Evolutionary conservation across 2,329 filamentous ascomycete species (phyloP), one percentile per base, ranked within the genome.

Genomic region (Hymenotorrendiella dingleyae): DNA sequence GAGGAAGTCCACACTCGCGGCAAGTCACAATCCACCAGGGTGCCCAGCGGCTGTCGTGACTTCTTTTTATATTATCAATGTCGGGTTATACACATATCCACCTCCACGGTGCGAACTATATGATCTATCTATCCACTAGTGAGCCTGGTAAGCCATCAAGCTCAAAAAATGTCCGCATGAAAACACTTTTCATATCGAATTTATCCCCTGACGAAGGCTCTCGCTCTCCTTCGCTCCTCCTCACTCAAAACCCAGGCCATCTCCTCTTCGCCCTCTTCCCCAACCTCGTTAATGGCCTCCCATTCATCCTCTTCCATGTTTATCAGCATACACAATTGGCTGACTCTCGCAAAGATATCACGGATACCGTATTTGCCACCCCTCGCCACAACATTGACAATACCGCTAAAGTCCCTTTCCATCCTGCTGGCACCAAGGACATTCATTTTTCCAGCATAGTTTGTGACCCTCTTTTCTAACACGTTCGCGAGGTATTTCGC

Each of bases 291-390:
- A 29, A 90, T 64, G 63, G 93, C 88, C 36, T 91, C 86, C 86
- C 89, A 95, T 65, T 96, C 91, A 45, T 96, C 90, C 24, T 93
- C 86, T 61, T 96, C 90, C 88, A 96, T 94, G 54, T 90, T 91
- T 61, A 91, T 81, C 12, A 95, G 79, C 71, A 94, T 79, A 44
- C 85, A 78, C 55, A 95, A 82, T 71, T 96, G 88, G 46, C 75
- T 73, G 45, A 85, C 86, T 57, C 82, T 78, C 21, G 75, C 72
- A 67, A 96, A 95, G 3, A 76, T 66, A 58, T 94, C 89, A 23
- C 87, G 72, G 26, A 93, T 75, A 2, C 77, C 77, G 60, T 94
- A 96, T 57, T 85, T 80, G 4, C 74, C 75, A 2, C 82, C 86
- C 48, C 71, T 74, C 9, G 79, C 76, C 2, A 87, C 80, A 0